These are phyloP conservation scores for Trypanosoma platydactyli DNA, from an alignment of 208 protist genomes.

Conservation along the genomic window DNA sequence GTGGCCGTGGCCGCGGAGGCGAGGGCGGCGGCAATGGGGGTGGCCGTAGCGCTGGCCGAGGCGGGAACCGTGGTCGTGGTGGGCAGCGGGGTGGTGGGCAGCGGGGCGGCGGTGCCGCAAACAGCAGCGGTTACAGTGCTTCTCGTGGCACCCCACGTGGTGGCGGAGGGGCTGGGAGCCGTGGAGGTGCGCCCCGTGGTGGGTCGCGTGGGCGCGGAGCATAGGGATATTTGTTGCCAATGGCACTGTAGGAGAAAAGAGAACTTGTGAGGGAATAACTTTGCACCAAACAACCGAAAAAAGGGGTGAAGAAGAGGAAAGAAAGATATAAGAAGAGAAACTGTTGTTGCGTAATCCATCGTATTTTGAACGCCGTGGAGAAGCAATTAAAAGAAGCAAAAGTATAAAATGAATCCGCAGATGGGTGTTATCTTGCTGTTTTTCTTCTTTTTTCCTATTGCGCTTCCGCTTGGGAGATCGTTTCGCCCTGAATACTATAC, in stretches of 20 bases:
- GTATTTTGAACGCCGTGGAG: neutral
- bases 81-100: slow-evolving; percentile 5
- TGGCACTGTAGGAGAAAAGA: too few relatives aligned
- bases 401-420: neutral
- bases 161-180: slow-evolving; percentile 35
- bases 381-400: slow-evolving; percentile 11
- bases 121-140: slow-evolving; percentile 28
- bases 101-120: slow-evolving; percentile 25
- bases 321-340: neutral
- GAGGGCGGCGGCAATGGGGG: slow-evolving; percentile 4
- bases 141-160: slow-evolving; percentile 39
- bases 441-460: slow-evolving; percentile 18
- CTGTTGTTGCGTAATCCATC: neutral
- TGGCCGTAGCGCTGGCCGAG: too few relatives aligned
- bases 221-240: slow-evolving; percentile 12
- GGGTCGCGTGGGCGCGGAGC: slow-evolving; percentile 30
- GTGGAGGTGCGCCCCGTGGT: slow-evolving; percentile 16
- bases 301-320: neutral
- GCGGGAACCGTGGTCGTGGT: too few relatives aligned
- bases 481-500: neutral
- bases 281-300: too few relatives aligned
- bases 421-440: slow-evolving; percentile 8
- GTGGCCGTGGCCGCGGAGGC: neutral
- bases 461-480: neutral
- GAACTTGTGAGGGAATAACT: too few relatives aligned